Conservation (phyloP, 805 yeast genomes). For the Zygosaccharomyces pseudorouxii region DNA sequence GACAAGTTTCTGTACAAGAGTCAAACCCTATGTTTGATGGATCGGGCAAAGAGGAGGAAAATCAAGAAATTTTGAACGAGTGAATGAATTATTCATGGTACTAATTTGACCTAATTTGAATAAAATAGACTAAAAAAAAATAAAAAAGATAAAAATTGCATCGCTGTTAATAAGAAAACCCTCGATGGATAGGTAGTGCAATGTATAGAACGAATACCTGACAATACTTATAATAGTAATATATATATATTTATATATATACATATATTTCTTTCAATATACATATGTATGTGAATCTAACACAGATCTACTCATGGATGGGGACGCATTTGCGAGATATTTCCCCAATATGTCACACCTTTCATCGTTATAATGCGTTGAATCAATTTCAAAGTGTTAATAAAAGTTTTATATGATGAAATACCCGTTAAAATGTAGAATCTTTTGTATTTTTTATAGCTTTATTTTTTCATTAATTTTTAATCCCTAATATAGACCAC, state of each 20-base stretch:
- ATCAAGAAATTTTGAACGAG: background rate
- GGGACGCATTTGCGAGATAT: background rate
- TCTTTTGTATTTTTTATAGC: background rate
- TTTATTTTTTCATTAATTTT: constrained; percentile 3
- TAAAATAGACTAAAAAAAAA: background rate
- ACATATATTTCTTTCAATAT: background rate
- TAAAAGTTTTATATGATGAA: background rate
- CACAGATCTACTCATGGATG: background rate
- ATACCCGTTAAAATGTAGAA: background rate
- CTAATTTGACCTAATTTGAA: background rate
- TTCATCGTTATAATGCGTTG: background rate
- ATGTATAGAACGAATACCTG: background rate
- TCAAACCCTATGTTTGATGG: constrained; percentile 11
- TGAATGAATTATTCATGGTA: background rate
- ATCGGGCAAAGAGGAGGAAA: constrained; percentile 6
- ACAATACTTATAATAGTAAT: background rate
- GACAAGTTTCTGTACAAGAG: constrained; percentile 71
- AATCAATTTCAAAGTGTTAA: background rate
- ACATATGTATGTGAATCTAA: background rate
- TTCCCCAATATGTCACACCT: background rate
- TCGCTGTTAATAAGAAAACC: background rate
- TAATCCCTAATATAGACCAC: constrained; percentile 4
- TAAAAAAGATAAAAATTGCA: background rate
- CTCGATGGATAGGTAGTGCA: background rate
- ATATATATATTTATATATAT: background rate